Percentiles rank a stretch among this genome's conserved stretches.
Evolutionary conservation across 495 filamentous ascomycete genomes (phyloP).

Genomic region (Trichoderma parareesei): DNA sequence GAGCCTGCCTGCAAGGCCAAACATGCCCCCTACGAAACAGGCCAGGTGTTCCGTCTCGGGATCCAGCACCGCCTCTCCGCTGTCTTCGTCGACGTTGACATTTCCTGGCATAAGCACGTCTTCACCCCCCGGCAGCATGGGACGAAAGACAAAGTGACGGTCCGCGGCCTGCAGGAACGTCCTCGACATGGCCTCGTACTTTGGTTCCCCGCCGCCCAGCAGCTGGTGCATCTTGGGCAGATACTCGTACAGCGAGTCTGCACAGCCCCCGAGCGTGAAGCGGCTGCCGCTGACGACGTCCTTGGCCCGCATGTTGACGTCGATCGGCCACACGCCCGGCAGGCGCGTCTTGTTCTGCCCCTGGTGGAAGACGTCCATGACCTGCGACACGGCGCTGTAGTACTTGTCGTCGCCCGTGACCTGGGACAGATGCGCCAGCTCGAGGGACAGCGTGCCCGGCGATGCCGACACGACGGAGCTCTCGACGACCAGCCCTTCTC

Average conservation of each 20-base stretch:
- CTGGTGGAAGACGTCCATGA: constrained; percentile 68
- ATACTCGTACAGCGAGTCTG: constrained; percentile 88
- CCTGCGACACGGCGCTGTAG: constrained; percentile 79
- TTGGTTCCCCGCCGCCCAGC: constrained; percentile 63
- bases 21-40: constrained; percentile 82
- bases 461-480: constrained; percentile 26
- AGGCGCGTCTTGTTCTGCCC: constrained; percentile 60
- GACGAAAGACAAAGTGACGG: constrained; percentile 64
- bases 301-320: constrained; percentile 50
- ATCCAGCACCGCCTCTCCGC: constrained; percentile 21
- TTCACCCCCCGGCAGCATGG: constrained; percentile 60
- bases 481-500: constrained; percentile 26
- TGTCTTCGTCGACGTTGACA: constrained; percentile 20
- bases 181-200: constrained; percentile 72
- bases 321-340: constrained; percentile 77
- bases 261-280: constrained; percentile 67
- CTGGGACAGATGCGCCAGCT: constrained; percentile 82
- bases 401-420: constrained; percentile 79
- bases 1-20: constrained; percentile 68
- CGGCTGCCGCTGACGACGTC: constrained; percentile 27
- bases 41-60: constrained; percentile 38
- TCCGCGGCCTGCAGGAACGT: constrained; percentile 57
- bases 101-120: constrained; percentile 62
- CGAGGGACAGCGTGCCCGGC: constrained; percentile 57
- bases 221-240: constrained; percentile 64